Evolutionary conservation across 495 filamentous ascomycete species (phyloP).

Genomic region (Daldinia vernicosa): DNA sequence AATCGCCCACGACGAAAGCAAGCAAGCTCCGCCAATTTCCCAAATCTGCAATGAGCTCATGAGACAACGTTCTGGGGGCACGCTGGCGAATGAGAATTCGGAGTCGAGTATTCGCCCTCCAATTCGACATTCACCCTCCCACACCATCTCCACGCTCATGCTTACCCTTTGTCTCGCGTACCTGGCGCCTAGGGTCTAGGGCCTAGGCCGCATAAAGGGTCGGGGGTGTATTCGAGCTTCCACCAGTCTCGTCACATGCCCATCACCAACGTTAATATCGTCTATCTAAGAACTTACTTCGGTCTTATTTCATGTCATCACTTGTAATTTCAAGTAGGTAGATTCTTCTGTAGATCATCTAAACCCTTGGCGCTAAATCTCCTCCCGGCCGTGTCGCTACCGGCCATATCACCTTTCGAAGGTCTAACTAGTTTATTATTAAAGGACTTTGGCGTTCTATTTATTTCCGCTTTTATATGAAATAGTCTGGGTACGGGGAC

Average conservation of each 20-base stretch:
- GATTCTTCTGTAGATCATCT: background rate
- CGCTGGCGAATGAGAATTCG: slow-evolving; percentile 30
- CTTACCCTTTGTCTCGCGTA: slow-evolving; percentile 43
- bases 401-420: slow-evolving; percentile 2
- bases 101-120: slow-evolving; percentile 17
- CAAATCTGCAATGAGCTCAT: slow-evolving; percentile 37
- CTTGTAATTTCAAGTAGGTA: background rate
- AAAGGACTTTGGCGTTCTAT: background rate
- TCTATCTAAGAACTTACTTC: slow-evolving; percentile 15
- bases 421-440: slow-evolving; percentile 8
- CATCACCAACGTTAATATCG: slow-evolving; percentile 25
- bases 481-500: background rate
- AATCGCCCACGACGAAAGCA: slow-evolving; percentile 20
- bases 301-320: slow-evolving; percentile 11
- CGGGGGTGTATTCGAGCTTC: slow-evolving; percentile 26
- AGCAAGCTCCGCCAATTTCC: slow-evolving; percentile 34
- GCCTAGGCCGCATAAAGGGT: slow-evolving; percentile 38
- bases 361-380: slow-evolving; percentile 4
- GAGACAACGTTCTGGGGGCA: slow-evolving; percentile 14
- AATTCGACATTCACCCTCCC: slow-evolving; percentile 26
- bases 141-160: slow-evolving; percentile 35
- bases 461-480: background rate
- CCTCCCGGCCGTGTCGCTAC: background rate
- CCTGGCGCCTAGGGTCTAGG: slow-evolving; percentile 43
- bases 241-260: slow-evolving; percentile 32